Conservation (phyloP, 345 rosid species). For the Passiflora organensis region DNA sequence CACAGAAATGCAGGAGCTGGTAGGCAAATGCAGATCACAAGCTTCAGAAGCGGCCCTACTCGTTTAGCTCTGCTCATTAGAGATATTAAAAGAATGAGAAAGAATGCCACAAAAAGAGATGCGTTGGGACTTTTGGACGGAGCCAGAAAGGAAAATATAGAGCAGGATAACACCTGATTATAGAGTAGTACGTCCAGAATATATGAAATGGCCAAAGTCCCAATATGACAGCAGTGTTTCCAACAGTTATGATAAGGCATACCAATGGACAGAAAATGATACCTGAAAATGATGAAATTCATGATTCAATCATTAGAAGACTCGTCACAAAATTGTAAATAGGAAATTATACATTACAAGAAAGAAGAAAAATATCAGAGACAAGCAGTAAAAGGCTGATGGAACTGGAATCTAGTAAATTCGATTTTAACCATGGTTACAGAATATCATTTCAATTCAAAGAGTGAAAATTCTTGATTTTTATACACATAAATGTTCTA, state of each 20-base stretch:
- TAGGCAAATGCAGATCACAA: constrained; percentile 54
- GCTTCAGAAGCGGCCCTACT: constrained; percentile 77
- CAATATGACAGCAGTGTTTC: constrained; percentile 63
- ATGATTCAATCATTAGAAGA: background rate
- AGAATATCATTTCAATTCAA: too few relatives aligned
- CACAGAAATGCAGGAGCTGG: constrained; percentile 52
- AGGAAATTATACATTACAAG: too few relatives aligned
- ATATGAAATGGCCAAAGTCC: constrained; percentile 61
- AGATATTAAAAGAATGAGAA: constrained; percentile 21
- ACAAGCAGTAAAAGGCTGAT: too few relatives aligned
- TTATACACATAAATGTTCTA: too few relatives aligned
- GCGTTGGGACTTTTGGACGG: background rate
- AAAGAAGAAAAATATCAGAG: constrained; percentile 2
- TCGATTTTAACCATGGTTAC: too few relatives aligned
- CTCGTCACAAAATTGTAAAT: too few relatives aligned
- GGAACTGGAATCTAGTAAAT: too few relatives aligned
- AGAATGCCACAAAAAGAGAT: constrained; percentile 7
- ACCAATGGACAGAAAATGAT: constrained; percentile 58
- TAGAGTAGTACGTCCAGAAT: constrained; percentile 63
- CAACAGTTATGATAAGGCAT: constrained; percentile 62
- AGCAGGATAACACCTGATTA: constrained; percentile 49
- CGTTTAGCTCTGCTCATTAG: constrained; percentile 56
- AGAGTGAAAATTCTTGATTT: too few relatives aligned
- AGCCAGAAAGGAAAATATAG: constrained; percentile 8
- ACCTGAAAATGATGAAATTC: constrained; percentile 39